Evolutionary conservation across 2,329 filamentous ascomycete species (phyloP), one percentile per base, ranked within the genome.

Genomic region (Aureobasidium sp.): DNA sequence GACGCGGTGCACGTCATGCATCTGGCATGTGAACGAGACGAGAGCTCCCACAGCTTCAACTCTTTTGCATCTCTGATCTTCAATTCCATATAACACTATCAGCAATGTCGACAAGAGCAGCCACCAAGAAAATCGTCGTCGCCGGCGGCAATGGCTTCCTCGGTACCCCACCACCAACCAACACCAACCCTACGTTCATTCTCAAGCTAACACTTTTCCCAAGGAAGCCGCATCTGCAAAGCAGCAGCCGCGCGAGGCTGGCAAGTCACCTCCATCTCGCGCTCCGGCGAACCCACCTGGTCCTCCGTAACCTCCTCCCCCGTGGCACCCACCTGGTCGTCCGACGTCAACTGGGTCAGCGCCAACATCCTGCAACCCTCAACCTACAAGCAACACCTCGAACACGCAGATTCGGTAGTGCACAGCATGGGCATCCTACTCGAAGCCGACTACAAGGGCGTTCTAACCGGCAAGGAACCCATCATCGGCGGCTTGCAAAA

Each of bases 391-490:
- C 79, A 87, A 0, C 84, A 93, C 52, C 84, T 99, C 65, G 83
- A 85, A 67, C 85, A 84, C 62, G 90, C 91, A 64, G 85, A 91
- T 73, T 92, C 87, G 62, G 92, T 97, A 29, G 88, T 99, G 51
- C 94, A 99, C 80, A 91, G 84, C 70, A 92, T 97, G 88, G 94
- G 94, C 11, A 97, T 99, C 69, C 82, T 99, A 20, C 84, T 99
- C 11, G 94, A 99, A 79, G 91, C 92, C 55, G 94, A 99, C 79
- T 99, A 99, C 84, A 99, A 99, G 77, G 89, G 89, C 68, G 87
- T 96, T 17, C 73, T 99, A 29, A 87, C 86, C 22, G 94, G 94
- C 56, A 86, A 84, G 64, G 92, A 96, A 70, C 91, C 89, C 0
- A 86, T 91, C n/a, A 76, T 96, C 58, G 76, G 85, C 7, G 93